Evolutionary conservation across 345 rosid species (phyloP).

Genomic region (Eucalyptus albens): DNA sequence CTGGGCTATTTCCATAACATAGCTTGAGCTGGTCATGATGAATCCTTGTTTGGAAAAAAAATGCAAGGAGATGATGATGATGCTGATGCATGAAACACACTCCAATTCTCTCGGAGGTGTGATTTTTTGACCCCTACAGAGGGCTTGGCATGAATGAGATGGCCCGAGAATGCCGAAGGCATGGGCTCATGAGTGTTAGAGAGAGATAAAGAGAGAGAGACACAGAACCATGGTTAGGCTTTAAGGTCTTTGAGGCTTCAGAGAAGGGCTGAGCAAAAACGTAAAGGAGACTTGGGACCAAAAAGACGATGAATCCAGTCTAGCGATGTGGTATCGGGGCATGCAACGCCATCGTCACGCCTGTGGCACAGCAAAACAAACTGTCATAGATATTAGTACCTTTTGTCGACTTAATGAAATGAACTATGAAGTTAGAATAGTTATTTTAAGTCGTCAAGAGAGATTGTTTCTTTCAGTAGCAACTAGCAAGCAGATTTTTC

Average conservation of each 20-base stretch:
- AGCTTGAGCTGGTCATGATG: background rate
- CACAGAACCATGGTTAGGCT: background rate
- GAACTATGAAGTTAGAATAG: background rate
- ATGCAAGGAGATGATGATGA: conserved; percentile 3
- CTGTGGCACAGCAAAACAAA: conserved; percentile 98
- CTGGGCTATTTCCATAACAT: background rate
- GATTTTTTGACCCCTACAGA: conserved; percentile 6
- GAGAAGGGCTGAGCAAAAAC: conserved; percentile 50
- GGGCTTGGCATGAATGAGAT: background rate
- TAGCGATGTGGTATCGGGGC: conserved; percentile 65
- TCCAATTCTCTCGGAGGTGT: background rate
- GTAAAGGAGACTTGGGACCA: conserved; percentile 18
- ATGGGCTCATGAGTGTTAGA: background rate
- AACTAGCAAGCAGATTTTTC: background rate
- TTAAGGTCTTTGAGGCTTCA: background rate
- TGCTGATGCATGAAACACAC: conserved; percentile 1
- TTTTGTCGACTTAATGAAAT: background rate
- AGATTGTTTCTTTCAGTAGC: background rate
- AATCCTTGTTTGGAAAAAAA: background rate
- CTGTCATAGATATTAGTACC: conserved; percentile 76
- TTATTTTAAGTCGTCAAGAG: background rate
- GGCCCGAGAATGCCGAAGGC: background rate
- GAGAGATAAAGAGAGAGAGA: background rate
- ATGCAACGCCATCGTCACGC: conserved; percentile 65
- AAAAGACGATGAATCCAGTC: conserved; percentile 2